A percentile compares a stretch with the other conserved stretches of the same genome.
Evolutionary conservation across 108 stramenopile genomes (phyloP).

Genomic region (Aurantiochytrium sp.): DNA sequence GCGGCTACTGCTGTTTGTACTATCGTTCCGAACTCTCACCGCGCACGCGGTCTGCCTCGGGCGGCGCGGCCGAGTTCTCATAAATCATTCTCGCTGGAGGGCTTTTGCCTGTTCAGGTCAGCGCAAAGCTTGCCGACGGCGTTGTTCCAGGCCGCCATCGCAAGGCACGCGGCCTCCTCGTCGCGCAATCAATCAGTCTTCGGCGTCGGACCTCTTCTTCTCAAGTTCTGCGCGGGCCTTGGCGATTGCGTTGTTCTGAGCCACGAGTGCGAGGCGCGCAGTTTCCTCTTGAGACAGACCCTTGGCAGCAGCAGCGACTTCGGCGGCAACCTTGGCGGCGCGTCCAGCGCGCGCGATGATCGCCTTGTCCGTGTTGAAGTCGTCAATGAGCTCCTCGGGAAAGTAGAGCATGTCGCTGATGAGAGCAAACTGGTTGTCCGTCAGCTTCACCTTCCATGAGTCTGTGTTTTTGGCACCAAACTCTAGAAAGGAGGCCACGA

Average conservation of each 20-base stretch:
- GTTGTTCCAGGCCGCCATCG: no score
- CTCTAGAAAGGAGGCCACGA: not conserved
- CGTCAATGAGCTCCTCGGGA: not conserved
- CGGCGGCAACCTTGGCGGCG: not conserved
- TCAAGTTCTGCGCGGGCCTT: not conserved
- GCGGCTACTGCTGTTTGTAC: no score
- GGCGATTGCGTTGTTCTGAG: not conserved
- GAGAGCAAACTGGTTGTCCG: not conserved
- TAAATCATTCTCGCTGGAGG: no score
- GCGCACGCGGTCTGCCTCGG: no score
- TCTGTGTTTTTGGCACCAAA: not conserved
- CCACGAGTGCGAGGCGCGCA: not conserved
- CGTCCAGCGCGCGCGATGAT: not conserved
- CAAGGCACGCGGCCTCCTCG: no score
- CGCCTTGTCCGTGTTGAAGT: not conserved
- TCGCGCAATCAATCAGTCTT: not conserved
- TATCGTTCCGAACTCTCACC: no score
- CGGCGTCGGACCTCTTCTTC: not conserved
- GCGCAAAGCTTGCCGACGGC: no score
- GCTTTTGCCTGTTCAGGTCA: no score
- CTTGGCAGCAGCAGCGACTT: not conserved
- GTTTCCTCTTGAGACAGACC: not conserved
- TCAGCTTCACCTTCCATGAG: not conserved
- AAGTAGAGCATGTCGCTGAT: conserved; percentile 18
- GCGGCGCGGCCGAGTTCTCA: no score